Evolutionary conservation across 345 rosid genomes (phyloP), one percentile per base, ranked within the genome.

Genomic region (Eucalyptus pumila): DNA sequence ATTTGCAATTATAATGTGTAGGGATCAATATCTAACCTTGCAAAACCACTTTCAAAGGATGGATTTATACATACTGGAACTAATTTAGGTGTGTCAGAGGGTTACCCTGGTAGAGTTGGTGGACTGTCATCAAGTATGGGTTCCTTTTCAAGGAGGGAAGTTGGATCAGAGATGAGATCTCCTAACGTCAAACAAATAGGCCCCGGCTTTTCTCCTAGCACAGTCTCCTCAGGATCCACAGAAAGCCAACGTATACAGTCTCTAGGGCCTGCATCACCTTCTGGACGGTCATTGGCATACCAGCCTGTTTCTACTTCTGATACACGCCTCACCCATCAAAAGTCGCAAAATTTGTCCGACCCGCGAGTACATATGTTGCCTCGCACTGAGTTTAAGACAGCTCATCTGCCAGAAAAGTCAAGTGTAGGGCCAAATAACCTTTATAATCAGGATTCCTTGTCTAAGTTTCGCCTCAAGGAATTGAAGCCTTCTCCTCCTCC

Each of bases 11-110:
- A 85, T 76, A 89, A 86, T 87, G 88, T 92, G 93, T 93, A 97
- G 99, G 98, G 93, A 87, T 85, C 94, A 87, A 96, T 92, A 87
- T 93, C 90, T 92, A 92, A 90, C 90, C 92, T 92, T 85, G 89
- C 60, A 86, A 95, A 91, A 92, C 90, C 92, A n/a, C 92, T 58
- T 24, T 67, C 90, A 80, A 88, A 89, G 44, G 96, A 94, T 89
- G 92, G 92, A 27, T 86, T 85, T 88, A 58, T 87, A 26, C 87
- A n/a, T 91, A 87, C 93, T 90, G 93, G 89, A 45, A 85, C 87
- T 85, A 89, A 80, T 89, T 88, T 93, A 51, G 91, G 90, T 91
- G 92, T 87, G 65, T 88, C 94, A 27, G 97, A 96, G 88, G 94
- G 91, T 49, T 92, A 91, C 91, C 87, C 96, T 89, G 93, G 95